Base-by-base conservation (phyloP, 768 basidiomycete species). In the Amanita pseudoporphyria region DNA sequence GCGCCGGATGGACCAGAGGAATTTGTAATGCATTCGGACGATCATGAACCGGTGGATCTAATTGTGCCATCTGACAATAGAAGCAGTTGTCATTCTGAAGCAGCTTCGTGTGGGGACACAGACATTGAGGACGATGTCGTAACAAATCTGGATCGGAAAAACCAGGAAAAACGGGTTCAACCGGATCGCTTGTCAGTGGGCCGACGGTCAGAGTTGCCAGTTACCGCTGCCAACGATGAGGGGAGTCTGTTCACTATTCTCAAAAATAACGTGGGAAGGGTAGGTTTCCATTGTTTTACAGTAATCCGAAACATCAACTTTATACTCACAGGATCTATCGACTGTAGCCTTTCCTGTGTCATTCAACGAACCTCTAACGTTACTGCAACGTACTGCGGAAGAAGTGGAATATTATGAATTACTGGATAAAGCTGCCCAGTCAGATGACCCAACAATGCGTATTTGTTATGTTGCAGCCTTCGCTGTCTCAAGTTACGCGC, bases 241-340 rank as follows among this genome's bases (percentile, higher is more conserved):
- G 86, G 87, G 9, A 89, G 87, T 59, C 66, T 92, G 31, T 88
- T 91, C 57, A 68, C 83, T 1, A 80, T 92, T 28, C 65, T 93
- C 40, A 89, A 89, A 68, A 91, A 89, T 67, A 92, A 88, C 57
- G 82, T 92, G 41, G 89, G 89, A 46, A 91, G 90, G 72, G 89
- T 87, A 45, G 16, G 58, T 41, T 22, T 31, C 50, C 52, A 16
- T 36, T 28, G 22, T 52, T 48, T 50, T 9, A 26, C 40, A 28
- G 6, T 13, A 13, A 9, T 55, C 36, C 22, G 14, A 43, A 30
- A 30, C 54, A 28, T 35, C 46, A 24, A 41, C 32, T 14, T 38
- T 28, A 10, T 49, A 47, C 18, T 36, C 37, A 7, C 50, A 91
- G 88, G 89, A 92, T 62, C 68, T 91, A 7, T 83, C 87, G 12